Evolutionary conservation across 371 early-diverging fungal species (phyloP).

Genomic region (Mucor velutinosus): DNA sequence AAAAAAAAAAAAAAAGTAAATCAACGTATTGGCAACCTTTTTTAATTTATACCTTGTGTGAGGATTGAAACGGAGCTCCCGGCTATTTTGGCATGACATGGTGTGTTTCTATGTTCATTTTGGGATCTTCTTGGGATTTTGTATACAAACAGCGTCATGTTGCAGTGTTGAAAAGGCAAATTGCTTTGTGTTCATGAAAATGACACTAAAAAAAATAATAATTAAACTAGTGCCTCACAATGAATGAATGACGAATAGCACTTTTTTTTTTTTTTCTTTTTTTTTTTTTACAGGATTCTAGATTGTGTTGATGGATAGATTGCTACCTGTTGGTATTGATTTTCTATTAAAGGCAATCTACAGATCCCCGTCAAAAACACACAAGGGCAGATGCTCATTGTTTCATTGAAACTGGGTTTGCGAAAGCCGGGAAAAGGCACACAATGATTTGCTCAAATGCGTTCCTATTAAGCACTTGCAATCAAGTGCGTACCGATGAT

Average conservation of each 20-base stretch:
- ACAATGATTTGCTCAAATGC: not conserved
- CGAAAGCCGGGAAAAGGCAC: not conserved
- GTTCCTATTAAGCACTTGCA: not conserved
- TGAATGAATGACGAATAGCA: not conserved
- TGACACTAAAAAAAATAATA: not conserved
- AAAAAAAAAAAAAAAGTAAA: not conserved
- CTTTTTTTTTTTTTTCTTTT: not conserved
- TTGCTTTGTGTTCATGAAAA: not conserved
- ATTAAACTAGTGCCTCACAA: not conserved
- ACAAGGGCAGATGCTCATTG: not conserved
- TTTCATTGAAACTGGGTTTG: not conserved
- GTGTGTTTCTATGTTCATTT: not conserved
- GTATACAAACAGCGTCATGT: conserved; percentile 1
- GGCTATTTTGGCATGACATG: not conserved
- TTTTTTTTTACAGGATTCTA: not conserved
- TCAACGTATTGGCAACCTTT: not conserved
- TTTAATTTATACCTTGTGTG: not conserved
- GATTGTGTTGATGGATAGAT: not conserved
- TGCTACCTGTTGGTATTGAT: not conserved
- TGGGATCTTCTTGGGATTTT: not conserved
- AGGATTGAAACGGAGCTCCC: not conserved
- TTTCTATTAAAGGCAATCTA: not conserved
- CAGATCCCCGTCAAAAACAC: not conserved
- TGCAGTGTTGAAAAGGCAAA: not conserved
- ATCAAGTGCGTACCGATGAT: not conserved